Percentiles rank a stretch among this genome's conserved stretches.
phyloP scores from a whole-genome alignment of 805 yeast genomes.

The Saturnispora halmiae region DNA sequence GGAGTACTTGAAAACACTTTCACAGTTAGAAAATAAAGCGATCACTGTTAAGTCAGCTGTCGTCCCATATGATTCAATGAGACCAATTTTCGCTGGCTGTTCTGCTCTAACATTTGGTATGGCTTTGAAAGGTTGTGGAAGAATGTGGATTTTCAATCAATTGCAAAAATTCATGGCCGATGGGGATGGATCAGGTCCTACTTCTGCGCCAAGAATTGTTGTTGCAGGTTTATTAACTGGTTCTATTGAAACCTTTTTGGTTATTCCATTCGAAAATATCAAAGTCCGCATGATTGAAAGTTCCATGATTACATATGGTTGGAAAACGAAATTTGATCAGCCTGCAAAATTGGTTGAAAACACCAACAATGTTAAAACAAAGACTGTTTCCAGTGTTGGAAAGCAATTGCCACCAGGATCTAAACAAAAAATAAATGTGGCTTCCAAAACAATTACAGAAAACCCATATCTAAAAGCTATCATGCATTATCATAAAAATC shows the following conservation, averaged over 20 bases:
- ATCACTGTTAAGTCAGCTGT: slow-evolving; percentile 24
- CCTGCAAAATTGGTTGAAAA: slow-evolving; percentile 3
- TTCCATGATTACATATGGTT: slow-evolving; percentile 31
- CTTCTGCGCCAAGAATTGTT: slow-evolving; percentile 71
- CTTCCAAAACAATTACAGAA: background rate
- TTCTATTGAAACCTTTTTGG: slow-evolving; percentile 65
- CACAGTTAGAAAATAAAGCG: slow-evolving; percentile 45
- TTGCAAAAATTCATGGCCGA: slow-evolving; percentile 61
- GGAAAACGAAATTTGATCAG: slow-evolving; percentile 16
- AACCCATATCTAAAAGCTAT: slow-evolving; percentile 16
- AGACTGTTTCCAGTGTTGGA: slow-evolving; percentile 3
- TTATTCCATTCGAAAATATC: slow-evolving; percentile 86
- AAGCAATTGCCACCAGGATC: slow-evolving; percentile 10
- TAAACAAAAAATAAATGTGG: background rate
- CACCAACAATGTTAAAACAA: slow-evolving; percentile 5
- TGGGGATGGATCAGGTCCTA: slow-evolving; percentile 46
- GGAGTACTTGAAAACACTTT: slow-evolving; percentile 57
- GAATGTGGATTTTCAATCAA: slow-evolving; percentile 69
- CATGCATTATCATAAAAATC: slow-evolving; percentile 38
- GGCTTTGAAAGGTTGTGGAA: slow-evolving; percentile 58
- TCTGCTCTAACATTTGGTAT: slow-evolving; percentile 70
- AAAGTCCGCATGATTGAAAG: slow-evolving; percentile 76
- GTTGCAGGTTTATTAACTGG: slow-evolving; percentile 84
- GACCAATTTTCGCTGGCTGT: slow-evolving; percentile 47
- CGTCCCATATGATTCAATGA: slow-evolving; percentile 27